Base-by-base conservation (phyloP, 179 eudicot species). In the Beta corolliflora region DNA sequence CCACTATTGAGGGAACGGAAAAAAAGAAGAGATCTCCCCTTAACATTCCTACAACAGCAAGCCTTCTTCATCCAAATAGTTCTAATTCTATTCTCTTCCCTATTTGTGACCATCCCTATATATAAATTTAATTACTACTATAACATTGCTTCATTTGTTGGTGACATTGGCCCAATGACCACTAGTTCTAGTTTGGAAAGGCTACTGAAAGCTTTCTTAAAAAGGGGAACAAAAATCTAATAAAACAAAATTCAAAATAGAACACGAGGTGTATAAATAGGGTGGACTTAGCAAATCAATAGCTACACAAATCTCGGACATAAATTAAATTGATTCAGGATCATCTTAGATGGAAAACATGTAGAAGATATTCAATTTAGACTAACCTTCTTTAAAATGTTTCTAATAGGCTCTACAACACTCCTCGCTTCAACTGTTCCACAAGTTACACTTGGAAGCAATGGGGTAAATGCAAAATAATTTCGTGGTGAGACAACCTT, bases 391-490 rank as follows among this genome's bases (percentile, higher is more conserved):
- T 84, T 92, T 25, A 92, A 75, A 64, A 94, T 90, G 86, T 91
- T 94, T 59, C 98, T 88, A 81, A 94, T 82, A 8, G 98, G 98
- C 86, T 94, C 98, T 23, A 94, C 93, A 19, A 94, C 86, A 79
- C 98, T 94, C 63, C 97, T 89, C 65, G 97, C 93, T 84, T 94
- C 97, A 10, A 94, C 95, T 71, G 98, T 90, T n/a, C 98, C 98
- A 83, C 91, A 90, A 55, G 97, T 94, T 59, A 94, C 97, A 76
- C 98, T 94, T 48, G 98, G 98, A 64, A 94, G 88, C 83, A 94
- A 88, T 45, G 98, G 98, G 56, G 97, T 94, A 83, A 94, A 94
- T 5, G 98, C 94, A 77, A 94, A 94, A 86, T 94, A 94, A 73
- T 94, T 94, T 46, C 98, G 87, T 36, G 98, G 98, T 14, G 98